Conservation (phyloP, 2,329 filamentous ascomycete species). For the Chalara sp. region DNA sequence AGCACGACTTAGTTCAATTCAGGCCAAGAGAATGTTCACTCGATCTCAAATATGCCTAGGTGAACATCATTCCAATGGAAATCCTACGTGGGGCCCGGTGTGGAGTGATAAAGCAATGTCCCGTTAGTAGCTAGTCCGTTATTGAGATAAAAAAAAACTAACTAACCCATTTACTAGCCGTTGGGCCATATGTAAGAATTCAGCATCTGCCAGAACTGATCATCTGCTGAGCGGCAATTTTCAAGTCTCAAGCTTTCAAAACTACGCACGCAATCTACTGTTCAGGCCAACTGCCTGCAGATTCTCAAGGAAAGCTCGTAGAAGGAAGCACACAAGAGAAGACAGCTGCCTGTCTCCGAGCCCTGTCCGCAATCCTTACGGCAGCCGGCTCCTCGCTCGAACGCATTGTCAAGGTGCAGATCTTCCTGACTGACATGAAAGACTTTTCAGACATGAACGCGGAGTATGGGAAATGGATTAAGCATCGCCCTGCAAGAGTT, state of each 20-base stretch:
- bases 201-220: constrained; percentile 11
- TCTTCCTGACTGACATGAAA: constrained; percentile 89
- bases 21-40: too few species aligned
- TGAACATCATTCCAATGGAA: too few species aligned
- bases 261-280: constrained; percentile 59
- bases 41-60: too few species aligned
- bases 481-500: constrained; percentile 70
- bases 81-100: constrained; percentile 26
- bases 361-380: constrained; percentile 76
- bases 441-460: constrained; percentile 84
- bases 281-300: constrained; percentile 42
- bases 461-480: constrained; percentile 78
- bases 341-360: constrained; percentile 60
- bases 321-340: constrained; percentile 52
- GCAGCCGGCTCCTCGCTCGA: constrained; percentile 72
- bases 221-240: background rate
- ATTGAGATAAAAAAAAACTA: background rate
- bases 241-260: constrained; percentile 59
- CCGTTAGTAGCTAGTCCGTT: constrained; percentile 25
- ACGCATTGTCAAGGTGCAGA: constrained; percentile 83
- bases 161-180: constrained; percentile 34
- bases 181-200: constrained; percentile 53
- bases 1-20: too few species aligned
- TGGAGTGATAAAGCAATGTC: constrained; percentile 51
- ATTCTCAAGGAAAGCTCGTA: constrained; percentile 21